These are phyloP conservation scores for Paramecium bursaria DNA, from an alignment of 73 alveolate species.

Conservation along the genomic window DNA sequence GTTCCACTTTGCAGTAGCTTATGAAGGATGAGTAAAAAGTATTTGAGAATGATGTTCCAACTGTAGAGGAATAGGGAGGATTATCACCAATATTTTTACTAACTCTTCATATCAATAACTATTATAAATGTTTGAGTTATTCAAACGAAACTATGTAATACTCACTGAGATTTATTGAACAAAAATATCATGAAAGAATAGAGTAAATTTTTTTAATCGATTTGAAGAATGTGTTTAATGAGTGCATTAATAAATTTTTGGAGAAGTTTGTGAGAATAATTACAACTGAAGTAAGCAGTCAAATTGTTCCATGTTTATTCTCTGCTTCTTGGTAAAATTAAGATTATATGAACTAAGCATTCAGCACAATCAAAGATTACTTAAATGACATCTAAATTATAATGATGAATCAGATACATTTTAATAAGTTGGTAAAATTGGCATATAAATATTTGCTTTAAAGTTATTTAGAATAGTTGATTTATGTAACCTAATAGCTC, in stretches of 20 bases:
- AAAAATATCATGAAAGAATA: background rate
- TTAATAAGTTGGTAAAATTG: constrained; percentile 17
- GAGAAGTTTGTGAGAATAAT: constrained; percentile 1
- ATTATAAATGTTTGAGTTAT: constrained; percentile 46
- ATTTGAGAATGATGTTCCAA: constrained; percentile 35
- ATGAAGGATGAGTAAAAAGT: constrained; percentile 7
- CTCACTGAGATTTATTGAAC: constrained; percentile 13
- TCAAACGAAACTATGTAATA: constrained; percentile 51
- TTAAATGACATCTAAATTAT: background rate
- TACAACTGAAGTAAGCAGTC: constrained; percentile 13
- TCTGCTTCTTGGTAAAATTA: constrained; percentile 27
- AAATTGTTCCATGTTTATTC: constrained; percentile 32
- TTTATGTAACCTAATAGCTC: background rate
- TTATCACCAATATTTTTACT: constrained; percentile 7
- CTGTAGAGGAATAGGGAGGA: background rate
- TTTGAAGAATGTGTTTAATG: constrained; percentile 15
- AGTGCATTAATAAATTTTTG: background rate
- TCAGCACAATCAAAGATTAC: constrained; percentile 18
- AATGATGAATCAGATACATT: constrained; percentile 45
- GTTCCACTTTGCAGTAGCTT: background rate
- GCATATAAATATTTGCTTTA: background rate
- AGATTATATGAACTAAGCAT: constrained; percentile 16
- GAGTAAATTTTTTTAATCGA: constrained; percentile 28
- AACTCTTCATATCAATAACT: constrained; percentile 16
- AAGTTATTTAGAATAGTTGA: constrained; percentile 22